phyloP scores from a whole-genome alignment of 179 eudicot species.

The Beta lomatogona region DNA sequence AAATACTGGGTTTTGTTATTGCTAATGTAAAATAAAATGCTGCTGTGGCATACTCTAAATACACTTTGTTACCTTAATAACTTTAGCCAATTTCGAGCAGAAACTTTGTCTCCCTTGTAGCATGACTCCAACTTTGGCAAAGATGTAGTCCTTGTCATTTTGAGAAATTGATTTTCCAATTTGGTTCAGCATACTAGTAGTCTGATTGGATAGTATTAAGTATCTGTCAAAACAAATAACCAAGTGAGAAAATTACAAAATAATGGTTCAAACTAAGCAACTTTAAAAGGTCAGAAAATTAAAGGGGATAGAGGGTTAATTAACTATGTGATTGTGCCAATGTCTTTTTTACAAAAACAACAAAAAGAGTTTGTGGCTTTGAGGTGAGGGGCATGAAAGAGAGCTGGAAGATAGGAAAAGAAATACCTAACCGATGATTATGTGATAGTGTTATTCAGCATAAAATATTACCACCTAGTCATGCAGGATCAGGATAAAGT shows the following conservation, averaged over 20 bases:
- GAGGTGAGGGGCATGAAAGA: background rate
- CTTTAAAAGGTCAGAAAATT: background rate
- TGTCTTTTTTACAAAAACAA: background rate
- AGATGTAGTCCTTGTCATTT: constrained; percentile 39
- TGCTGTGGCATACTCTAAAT: background rate
- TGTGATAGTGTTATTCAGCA: background rate
- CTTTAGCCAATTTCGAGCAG: constrained; percentile 55
- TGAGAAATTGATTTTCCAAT: constrained; percentile 43
- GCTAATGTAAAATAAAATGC: no score
- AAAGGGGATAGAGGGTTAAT: background rate
- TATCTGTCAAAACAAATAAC: constrained; percentile 48
- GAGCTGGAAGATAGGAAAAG: background rate
- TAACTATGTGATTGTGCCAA: background rate
- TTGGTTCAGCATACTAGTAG: constrained; percentile 32
- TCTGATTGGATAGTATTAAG: constrained; percentile 51
- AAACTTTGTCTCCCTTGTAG: constrained; percentile 68
- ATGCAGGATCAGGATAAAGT: background rate
- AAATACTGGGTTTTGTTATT: constrained; percentile 4
- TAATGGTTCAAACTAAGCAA: background rate
- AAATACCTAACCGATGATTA: background rate
- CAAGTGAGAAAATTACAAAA: background rate
- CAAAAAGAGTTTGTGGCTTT: background rate
- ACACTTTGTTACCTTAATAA: constrained; percentile 53
- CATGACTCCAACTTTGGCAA: constrained; percentile 70
- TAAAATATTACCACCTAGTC: background rate